Conservation (phyloP, 495 filamentous ascomycete genomes). For the Pyrenula massariospora region DNA sequence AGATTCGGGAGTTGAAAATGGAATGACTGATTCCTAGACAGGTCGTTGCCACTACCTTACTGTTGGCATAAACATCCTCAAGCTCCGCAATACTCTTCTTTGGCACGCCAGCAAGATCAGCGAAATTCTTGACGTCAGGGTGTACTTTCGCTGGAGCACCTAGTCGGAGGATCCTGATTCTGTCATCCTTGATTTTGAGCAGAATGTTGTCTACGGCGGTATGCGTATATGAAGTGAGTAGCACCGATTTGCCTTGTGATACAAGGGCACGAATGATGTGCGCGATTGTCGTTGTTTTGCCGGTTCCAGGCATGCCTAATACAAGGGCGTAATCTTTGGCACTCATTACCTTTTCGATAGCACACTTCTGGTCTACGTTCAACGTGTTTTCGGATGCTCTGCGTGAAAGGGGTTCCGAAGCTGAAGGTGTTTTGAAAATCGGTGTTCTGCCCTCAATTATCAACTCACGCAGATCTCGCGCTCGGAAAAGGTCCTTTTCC, state of each 20-base stretch:
- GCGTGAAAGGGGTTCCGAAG: conserved; percentile 43
- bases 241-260: conserved; percentile 78
- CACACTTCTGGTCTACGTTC: conserved; percentile 76
- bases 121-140: conserved; percentile 74
- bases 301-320: conserved; percentile 94
- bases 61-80: conserved; percentile 65
- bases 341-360: conserved; percentile 89
- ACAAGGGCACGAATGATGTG: conserved; percentile 92
- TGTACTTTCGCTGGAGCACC: conserved; percentile 76
- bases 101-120: conserved; percentile 56
- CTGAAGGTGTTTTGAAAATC: conserved; percentile 53
- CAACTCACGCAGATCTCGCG: conserved; percentile 60
- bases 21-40: conserved; percentile 84
- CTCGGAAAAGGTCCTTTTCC: conserved; percentile 63
- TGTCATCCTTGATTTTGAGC: conserved; percentile 71
- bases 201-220: conserved; percentile 97
- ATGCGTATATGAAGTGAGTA: conserved; percentile 92
- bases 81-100: conserved; percentile 73
- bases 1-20: conserved; percentile 77
- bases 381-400: conserved; percentile 39
- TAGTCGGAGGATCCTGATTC: conserved; percentile 71
- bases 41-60: conserved; percentile 84
- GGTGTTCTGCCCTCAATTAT: conserved; percentile 66
- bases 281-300: conserved; percentile 94
- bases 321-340: conserved; percentile 90